A percentile compares a stretch with the other conserved stretches of the same genome.
Conservation (phyloP, 2,329 filamentous ascomycete species). For the Parascedosporium putredinis region DNA sequence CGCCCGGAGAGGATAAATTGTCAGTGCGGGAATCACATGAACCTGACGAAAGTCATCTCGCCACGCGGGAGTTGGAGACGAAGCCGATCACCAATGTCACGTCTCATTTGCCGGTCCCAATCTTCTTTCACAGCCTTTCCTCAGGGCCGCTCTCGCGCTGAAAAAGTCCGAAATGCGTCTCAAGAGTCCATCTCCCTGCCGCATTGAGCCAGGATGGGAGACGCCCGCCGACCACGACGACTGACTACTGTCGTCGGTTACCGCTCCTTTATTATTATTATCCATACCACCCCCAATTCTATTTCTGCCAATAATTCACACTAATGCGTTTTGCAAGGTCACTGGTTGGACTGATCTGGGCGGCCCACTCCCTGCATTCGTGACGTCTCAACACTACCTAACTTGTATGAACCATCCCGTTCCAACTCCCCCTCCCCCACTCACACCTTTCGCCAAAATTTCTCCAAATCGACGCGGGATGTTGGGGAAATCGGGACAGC, state of each 20-base stretch:
- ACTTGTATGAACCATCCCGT: neutral
- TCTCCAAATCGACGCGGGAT: neutral
- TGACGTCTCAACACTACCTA: neutral
- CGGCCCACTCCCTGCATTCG: neutral
- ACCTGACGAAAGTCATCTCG: neutral
- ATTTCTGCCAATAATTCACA: too few relatives aligned
- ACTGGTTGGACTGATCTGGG: too few relatives aligned
- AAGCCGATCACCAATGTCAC: neutral
- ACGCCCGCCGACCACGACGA: too few relatives aligned
- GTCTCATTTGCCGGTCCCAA: neutral
- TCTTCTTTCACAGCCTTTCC: too few relatives aligned
- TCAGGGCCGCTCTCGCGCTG: too few relatives aligned
- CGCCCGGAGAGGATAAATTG: neutral
- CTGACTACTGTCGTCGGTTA: neutral
- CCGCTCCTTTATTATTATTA: neutral
- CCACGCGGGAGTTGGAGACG: neutral
- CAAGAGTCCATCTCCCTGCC: neutral
- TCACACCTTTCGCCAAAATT: neutral
- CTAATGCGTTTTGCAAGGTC: too few relatives aligned
- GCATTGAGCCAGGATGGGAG: too few relatives aligned
- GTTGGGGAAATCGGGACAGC: neutral
- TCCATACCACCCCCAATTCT: neutral
- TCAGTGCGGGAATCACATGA: neutral
- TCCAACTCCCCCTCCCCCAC: neutral
- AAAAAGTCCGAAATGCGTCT: neutral